These are phyloP conservation scores for Coffea canephora DNA, from an alignment of 257 asterid genomes.

Conservation along the genomic window DNA sequence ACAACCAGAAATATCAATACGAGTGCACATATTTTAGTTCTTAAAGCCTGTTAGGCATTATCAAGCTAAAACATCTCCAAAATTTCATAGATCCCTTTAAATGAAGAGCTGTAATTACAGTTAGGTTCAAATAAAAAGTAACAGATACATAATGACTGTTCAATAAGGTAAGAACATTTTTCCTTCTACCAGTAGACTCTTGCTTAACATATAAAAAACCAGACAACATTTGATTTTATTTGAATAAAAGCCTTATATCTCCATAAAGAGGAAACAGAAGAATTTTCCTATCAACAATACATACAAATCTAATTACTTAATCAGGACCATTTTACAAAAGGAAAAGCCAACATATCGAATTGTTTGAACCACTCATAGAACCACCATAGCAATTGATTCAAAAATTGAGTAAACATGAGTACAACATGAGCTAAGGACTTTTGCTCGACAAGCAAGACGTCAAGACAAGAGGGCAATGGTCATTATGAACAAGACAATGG, in stretches of 20 bases:
- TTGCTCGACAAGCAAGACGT: neutral
- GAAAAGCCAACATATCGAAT: neutral
- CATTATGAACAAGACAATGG: neutral
- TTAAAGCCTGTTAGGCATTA: neutral
- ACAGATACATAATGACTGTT: neutral
- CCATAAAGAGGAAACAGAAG: neutral
- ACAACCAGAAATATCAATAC: neutral
- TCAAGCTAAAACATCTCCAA: neutral
- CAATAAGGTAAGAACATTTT: neutral
- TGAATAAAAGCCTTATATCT: neutral
- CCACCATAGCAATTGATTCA: neutral
- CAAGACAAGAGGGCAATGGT: neutral
- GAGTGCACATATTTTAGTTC: neutral
- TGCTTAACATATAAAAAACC: neutral
- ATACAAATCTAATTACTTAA: neutral
- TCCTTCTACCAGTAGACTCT: neutral
- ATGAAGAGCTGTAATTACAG: neutral
- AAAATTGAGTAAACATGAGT: neutral
- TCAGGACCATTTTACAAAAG: no score
- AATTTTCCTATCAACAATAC: neutral
- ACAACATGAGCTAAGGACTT: no score
- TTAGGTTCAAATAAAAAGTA: neutral
- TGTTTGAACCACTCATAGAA: neutral
- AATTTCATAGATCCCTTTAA: neutral
- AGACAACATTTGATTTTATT: neutral